Base-by-base conservation (phyloP, 1,139 yeast species). In the Sugiyamaella sp. region DNA sequence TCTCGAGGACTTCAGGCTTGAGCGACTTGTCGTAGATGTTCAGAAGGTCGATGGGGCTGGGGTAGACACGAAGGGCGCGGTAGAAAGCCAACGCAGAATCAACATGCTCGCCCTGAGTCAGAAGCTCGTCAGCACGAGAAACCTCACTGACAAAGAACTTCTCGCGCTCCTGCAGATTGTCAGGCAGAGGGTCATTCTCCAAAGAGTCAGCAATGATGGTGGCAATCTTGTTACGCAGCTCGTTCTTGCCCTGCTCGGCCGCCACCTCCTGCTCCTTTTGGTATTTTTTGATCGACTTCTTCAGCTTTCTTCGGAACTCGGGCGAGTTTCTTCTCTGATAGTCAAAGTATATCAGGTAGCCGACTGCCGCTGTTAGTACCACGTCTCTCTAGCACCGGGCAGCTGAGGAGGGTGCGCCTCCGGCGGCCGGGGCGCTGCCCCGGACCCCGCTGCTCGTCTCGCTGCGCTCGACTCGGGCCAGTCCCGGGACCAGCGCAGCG, bases 31-130 rank as follows among this genome's bases (percentile, higher is more conserved):
- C 97, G 75, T 89, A 91, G 65, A 93, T 85, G 46, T 86, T 86
- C 70, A 93, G 79, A 63, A 93, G 81, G 64, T 89, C 97, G 55
- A 95, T 86, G 55, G 98, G 99, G 72, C 87, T 87, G 58, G 99
- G 98, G 72, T 91, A 93, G 49, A 90, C 91, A 35, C 89, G 82
- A 68, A 93, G 79, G n/a, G 97, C 98, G 73, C 90, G 88, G 80
- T 93, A 93, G 80, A 90, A 93, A 64, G 87, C 82, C 63, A 90
- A 77, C 41, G 98, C 98, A 42, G 97, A 86, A 56, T 85, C 89
- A 59, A 85, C 72, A 55, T 61, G 61, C 46, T 61, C 62, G 45
- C 66, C 69, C 27, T 58, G 52, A 56, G 59, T 60, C 51, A 63
- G 60, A 51, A 67, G 63, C 57, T 68, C 71, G 56, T 91, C 98